These are phyloP conservation scores for Plantago coronopus DNA, from an alignment of 305 asterid species.

Conservation along the genomic window DNA sequence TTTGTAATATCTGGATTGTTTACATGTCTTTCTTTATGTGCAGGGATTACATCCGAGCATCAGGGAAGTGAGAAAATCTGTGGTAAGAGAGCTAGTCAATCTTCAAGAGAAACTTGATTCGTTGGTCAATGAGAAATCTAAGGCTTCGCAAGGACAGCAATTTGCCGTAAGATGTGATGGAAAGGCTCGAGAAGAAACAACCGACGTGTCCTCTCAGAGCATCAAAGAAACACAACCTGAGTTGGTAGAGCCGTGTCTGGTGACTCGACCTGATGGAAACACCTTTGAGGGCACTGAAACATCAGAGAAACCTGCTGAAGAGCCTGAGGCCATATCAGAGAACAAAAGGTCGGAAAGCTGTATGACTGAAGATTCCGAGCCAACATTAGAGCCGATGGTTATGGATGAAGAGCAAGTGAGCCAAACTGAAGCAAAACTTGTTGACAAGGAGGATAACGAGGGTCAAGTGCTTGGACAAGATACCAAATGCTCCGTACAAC, in stretches of 20 bases:
- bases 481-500: background rate
- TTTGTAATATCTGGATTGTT: background rate
- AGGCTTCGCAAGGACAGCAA: conserved; percentile 17
- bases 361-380: background rate
- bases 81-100: conserved; percentile 59
- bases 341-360: conserved; percentile 7
- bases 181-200: conserved; percentile 13
- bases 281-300: conserved; percentile 12
- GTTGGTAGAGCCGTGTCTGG: conserved; percentile 8
- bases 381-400: conserved; percentile 10
- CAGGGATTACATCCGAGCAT: conserved; percentile 65
- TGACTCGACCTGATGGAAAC: conserved; percentile 22
- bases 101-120: conserved; percentile 69
- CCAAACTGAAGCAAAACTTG: conserved; percentile 8
- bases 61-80: conserved; percentile 56
- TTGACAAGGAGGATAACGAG: conserved; percentile 6
- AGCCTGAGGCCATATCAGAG: background rate
- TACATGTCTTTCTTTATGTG: background rate
- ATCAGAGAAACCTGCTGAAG: conserved; percentile 15
- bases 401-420: conserved; percentile 17
- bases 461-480: conserved; percentile 5
- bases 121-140: conserved; percentile 20
- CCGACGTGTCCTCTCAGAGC: conserved; percentile 13
- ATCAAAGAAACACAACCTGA: conserved; percentile 6
- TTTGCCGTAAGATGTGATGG: conserved; percentile 10